phyloP scores from a whole-genome alignment of 2,329 filamentous ascomycete species.

The Cladobotryum protrusum region DNA sequence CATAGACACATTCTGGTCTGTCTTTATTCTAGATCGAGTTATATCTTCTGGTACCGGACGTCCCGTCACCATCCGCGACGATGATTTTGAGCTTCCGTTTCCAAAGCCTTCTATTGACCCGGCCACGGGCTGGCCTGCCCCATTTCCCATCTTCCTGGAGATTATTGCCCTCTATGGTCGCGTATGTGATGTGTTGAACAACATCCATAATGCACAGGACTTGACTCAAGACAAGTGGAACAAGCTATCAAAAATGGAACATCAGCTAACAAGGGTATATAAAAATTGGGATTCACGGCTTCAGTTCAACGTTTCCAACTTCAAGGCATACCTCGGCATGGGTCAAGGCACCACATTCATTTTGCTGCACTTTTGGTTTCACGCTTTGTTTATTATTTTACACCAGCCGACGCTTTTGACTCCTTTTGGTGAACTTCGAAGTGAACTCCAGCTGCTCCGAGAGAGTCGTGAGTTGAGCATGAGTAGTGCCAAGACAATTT shows the following conservation, averaged over 20 bases:
- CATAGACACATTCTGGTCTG: conserved; percentile 83
- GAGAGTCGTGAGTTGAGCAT: conserved; percentile 78
- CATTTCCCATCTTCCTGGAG: conserved; percentile 72
- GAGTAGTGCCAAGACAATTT: conserved; percentile 87
- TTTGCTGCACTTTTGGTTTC: conserved; percentile 82
- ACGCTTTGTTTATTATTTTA: conserved; percentile 76
- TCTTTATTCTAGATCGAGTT: conserved; percentile 80
- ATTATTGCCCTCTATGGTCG: conserved; percentile 83
- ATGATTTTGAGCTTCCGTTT: conserved; percentile 77
- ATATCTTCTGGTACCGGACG: conserved; percentile 84
- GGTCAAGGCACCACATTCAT: conserved; percentile 85
- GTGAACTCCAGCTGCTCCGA: conserved; percentile 64
- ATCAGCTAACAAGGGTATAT: conserved; percentile 64
- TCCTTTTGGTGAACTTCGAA: conserved; percentile 56
- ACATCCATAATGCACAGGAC: conserved; percentile 66
- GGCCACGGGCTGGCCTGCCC: conserved; percentile 63
- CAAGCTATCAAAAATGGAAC: conserved; percentile 70
- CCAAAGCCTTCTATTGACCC: conserved; percentile 46
- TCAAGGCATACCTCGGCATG: conserved; percentile 73
- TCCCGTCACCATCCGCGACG: conserved; percentile 75
- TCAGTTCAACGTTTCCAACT: conserved; percentile 80
- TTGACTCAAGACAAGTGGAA: conserved; percentile 69
- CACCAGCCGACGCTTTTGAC: conserved; percentile 79
- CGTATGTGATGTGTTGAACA: conserved; percentile 78
- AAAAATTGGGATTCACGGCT: conserved; percentile 68